Base-by-base conservation (phyloP, 2,329 filamentous ascomycete genomes). In the Neopestalotiopsis sp. region DNA sequence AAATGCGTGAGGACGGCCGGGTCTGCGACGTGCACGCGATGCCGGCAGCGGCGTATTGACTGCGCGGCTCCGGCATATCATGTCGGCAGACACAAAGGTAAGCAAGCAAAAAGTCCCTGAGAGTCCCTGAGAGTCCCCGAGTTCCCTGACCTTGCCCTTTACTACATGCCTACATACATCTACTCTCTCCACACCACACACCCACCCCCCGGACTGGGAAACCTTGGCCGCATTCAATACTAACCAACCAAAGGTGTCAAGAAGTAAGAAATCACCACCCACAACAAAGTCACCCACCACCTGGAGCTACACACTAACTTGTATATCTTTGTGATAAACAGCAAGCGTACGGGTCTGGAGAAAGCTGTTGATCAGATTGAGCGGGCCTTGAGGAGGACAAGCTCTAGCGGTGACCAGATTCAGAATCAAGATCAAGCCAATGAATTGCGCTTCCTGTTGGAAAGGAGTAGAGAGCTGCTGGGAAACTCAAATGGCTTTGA, bases 361-460 rank as follows among this genome's bases (percentile, higher is more conserved):
- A 94, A 93, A 79, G 91, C 91, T 3, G 86, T 94, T 24, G 89
- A 89, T 74, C 91, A 93, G 75, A 91, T 94, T 70, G 90, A 93
- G 75, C 89, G 93, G 77, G 92, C 91, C 13, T 82, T 91, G 67
- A 85, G 88, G 75, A 82, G 89, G 63, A 86, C 88, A 30, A 83
- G 84, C 67, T 77, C 85, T 65, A 82, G 84, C 61, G 74, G 82
- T 4, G 78, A 79, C 10, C 76, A 77, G 57, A 78, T 81, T 7
- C 77, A 82, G 32, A 80, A 80, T 70, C 80, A 81, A 59, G 81
- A 84, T 14, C 79, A 82, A 63, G 83, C 81, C 38, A 78, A 79
- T 7, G 82, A 83, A 69, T 75, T 90, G 34, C 84, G 87, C 68
- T 83, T 82, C 62, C 80, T 90, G 14, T 81, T 90, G 2, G 79